Percentiles rank a stretch among this genome's conserved stretches.
Evolutionary conservation across 352 stramenopile species (phyloP).

Genomic region (Phytophthora sojae): DNA sequence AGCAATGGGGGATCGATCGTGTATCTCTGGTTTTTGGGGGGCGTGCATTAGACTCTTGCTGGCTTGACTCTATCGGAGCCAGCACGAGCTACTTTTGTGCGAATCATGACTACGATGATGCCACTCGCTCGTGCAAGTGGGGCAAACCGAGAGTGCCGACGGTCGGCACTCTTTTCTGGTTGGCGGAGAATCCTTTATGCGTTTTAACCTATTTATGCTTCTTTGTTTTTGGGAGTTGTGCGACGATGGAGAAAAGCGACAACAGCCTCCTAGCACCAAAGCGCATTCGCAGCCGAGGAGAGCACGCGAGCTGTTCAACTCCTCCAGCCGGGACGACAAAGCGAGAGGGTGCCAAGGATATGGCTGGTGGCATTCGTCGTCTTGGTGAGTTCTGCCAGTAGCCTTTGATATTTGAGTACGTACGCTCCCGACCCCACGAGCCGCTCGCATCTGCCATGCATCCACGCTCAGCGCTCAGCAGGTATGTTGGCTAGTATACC

Average conservation of each 20-base stretch:
- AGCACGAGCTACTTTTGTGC: background rate
- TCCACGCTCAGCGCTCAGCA: constrained; percentile 43
- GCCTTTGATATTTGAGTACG: constrained; percentile 30
- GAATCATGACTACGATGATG: background rate
- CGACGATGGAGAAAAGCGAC: constrained; percentile 42
- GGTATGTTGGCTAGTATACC: constrained; percentile 25
- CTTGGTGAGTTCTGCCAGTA: constrained; percentile 46
- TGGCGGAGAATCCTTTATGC: constrained; percentile 14
- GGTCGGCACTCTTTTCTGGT: background rate
- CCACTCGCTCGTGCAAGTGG: background rate
- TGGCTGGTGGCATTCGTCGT: constrained; percentile 36
- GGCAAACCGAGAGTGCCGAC: background rate
- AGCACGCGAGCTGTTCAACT: constrained; percentile 30
- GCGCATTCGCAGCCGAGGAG: constrained; percentile 39
- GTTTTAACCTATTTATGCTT: constrained; percentile 14
- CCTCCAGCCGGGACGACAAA: constrained; percentile 24
- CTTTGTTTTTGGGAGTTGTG: constrained; percentile 47
- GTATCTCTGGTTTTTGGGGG: constrained; percentile 2
- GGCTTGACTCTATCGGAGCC: background rate
- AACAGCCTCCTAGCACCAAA: constrained; percentile 39
- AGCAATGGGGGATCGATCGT: background rate
- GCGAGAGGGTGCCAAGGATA: constrained; percentile 34
- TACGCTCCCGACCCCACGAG: constrained; percentile 15
- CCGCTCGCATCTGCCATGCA: constrained; percentile 39
- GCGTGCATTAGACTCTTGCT: background rate